These are phyloP conservation scores for Xerocomellus intermedius DNA, from an alignment of 768 basidiomycete species.

Conservation along the genomic window DNA sequence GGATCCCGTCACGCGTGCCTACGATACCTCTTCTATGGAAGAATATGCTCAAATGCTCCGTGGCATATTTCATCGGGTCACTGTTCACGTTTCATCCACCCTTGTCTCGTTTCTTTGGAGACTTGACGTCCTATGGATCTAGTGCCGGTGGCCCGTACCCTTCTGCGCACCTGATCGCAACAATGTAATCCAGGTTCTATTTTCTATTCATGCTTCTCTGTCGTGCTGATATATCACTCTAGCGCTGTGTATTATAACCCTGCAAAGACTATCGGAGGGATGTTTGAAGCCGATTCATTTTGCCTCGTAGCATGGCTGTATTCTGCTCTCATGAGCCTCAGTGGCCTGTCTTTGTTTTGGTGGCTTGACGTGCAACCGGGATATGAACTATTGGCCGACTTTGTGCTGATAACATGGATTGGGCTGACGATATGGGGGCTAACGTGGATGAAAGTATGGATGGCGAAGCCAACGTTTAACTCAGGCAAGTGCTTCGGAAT, in stretches of 20 bases:
- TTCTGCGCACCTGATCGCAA: slow-evolving; percentile 90
- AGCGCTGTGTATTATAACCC: slow-evolving; percentile 91
- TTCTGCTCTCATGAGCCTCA: slow-evolving; percentile 68
- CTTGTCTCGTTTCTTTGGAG: slow-evolving; percentile 67
- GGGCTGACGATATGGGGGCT: slow-evolving; percentile 77
- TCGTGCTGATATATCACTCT: slow-evolving; percentile 10
- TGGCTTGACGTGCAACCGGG: slow-evolving; percentile 70
- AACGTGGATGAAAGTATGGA: slow-evolving; percentile 92
- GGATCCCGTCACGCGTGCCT: slow-evolving; percentile 28
- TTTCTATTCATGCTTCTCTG: neutral
- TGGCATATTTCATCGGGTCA: slow-evolving; percentile 87
- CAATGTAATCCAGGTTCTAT: slow-evolving; percentile 51
- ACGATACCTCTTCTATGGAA: slow-evolving; percentile 51
- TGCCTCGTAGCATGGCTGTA: slow-evolving; percentile 71
- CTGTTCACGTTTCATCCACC: slow-evolving; percentile 88
- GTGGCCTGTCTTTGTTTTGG: slow-evolving; percentile 79
- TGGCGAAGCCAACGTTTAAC: slow-evolving; percentile 85
- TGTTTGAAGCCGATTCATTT: slow-evolving; percentile 88
- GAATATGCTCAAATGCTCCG: slow-evolving; percentile 85
- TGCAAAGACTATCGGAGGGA: slow-evolving; percentile 87
- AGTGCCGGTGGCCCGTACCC: slow-evolving; percentile 57
- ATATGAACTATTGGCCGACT: slow-evolving; percentile 72
- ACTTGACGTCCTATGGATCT: slow-evolving; percentile 51
- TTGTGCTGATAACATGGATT: slow-evolving; percentile 76
- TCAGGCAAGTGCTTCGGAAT: slow-evolving; percentile 50